A percentile compares a stretch with the other conserved stretches of the same genome.
These are phyloP conservation scores for Terfezia boudieri DNA, from an alignment of 495 filamentous ascomycete species.

Conservation along the genomic window DNA sequence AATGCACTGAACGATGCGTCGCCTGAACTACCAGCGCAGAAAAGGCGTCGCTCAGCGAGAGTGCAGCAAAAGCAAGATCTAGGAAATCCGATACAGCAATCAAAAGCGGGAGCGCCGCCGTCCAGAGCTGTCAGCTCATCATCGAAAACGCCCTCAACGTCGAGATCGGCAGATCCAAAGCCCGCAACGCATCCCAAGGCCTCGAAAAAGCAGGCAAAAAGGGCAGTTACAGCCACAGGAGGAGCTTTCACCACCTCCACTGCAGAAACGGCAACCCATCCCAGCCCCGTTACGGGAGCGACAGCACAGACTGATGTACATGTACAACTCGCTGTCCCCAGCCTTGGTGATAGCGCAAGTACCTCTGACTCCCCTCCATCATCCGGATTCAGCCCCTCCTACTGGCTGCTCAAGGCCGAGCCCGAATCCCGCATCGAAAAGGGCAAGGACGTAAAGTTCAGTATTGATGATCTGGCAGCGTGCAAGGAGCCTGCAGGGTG, in stretches of 20 bases:
- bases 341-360: constrained; percentile 2
- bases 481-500: constrained; percentile 58
- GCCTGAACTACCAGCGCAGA: too few relatives aligned
- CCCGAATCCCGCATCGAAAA: constrained; percentile 71
- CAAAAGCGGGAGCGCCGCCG: too few relatives aligned
- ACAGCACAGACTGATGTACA: neutral
- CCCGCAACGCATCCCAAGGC: neutral
- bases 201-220: neutral
- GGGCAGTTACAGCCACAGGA: neutral
- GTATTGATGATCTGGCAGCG: constrained; percentile 67
- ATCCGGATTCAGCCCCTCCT: constrained; percentile 18
- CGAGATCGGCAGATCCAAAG: neutral
- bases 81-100: too few relatives aligned
- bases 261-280: too few relatives aligned
- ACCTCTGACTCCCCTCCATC: too few relatives aligned
- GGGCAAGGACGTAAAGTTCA: constrained; percentile 72
- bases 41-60: too few relatives aligned
- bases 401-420: constrained; percentile 94
- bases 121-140: neutral
- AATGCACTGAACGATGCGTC: too few relatives aligned
- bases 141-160: neutral
- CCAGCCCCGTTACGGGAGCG: neutral
- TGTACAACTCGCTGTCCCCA: neutral
- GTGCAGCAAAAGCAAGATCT: too few relatives aligned
- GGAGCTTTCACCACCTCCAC: neutral